Percentiles rank a stretch among this genome's conserved stretches.
Conservation (phyloP, 177 flowering plant genomes). For the Vitis hybrid region DNA sequence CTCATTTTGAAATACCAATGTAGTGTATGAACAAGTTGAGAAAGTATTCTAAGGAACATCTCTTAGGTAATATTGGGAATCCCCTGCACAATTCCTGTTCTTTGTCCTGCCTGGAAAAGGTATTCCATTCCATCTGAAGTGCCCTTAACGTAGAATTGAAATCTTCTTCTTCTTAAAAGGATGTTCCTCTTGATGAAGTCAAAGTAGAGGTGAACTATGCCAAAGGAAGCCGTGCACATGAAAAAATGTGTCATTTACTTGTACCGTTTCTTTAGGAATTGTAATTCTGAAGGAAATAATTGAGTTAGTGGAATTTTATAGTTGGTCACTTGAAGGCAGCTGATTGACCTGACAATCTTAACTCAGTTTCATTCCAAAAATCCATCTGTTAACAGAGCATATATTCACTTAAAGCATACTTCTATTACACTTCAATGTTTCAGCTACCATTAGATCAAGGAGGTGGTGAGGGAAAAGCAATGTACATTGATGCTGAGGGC, state of each 20-base stretch:
- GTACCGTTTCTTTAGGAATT: neutral
- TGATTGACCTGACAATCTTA: neutral
- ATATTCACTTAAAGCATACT: neutral
- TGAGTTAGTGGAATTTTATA: neutral
- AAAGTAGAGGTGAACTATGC: neutral
- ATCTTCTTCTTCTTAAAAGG: neutral
- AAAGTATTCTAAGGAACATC: too few species aligned
- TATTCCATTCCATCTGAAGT: too few species aligned
- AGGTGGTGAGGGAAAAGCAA: constrained; percentile 96
- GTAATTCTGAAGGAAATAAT: neutral
- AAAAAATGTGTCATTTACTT: neutral
- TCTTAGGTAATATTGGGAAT: too few species aligned
- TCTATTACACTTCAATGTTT: constrained; percentile 17
- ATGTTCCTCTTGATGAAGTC: neutral
- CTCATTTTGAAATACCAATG: too few species aligned
- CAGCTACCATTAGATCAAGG: constrained; percentile 99
- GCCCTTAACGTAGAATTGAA: too few species aligned
- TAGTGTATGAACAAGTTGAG: too few species aligned
- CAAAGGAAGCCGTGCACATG: neutral
- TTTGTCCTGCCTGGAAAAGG: too few species aligned
- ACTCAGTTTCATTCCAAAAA: neutral
- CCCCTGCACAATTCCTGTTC: too few species aligned
- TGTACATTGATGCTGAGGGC: constrained; percentile 98
- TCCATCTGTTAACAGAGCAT: neutral
- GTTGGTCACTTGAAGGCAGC: neutral